A percentile compares a stretch with the other conserved stretches of the same genome.
Evolutionary conservation across 2,329 filamentous ascomycete genomes (phyloP).

Genomic region (Fusarium sp.): DNA sequence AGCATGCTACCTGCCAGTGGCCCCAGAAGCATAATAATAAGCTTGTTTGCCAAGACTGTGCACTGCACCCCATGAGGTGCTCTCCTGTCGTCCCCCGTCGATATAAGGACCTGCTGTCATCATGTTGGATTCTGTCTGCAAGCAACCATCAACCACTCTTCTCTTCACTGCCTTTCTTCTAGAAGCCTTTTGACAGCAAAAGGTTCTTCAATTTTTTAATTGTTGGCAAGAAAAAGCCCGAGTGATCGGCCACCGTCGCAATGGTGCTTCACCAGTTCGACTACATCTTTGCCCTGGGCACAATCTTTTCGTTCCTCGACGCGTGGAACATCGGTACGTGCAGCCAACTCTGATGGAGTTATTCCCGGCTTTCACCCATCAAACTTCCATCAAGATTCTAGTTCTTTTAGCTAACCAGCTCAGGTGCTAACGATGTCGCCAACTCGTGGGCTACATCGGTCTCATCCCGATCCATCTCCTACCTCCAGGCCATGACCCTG

Average conservation of each 20-base stretch:
- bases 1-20: constrained; percentile 9
- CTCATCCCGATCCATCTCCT: constrained; percentile 73
- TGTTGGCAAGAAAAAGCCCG: not conserved
- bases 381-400: too few species aligned
- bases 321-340: constrained; percentile 71
- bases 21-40: constrained; percentile 43
- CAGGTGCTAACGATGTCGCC: constrained; percentile 71
- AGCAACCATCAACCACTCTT: constrained; percentile 15
- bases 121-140: constrained; percentile 2
- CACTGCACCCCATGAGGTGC: constrained; percentile 21
- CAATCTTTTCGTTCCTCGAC: constrained; percentile 73
- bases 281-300: constrained; percentile 73
- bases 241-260: constrained; percentile 13
- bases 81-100: constrained; percentile 1
- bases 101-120: constrained; percentile 36
- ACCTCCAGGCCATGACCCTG: constrained; percentile 69
- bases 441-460: constrained; percentile 83
- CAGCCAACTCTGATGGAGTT: not conserved
- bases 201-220: not conserved
- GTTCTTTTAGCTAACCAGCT: too few species aligned
- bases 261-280: constrained; percentile 62
- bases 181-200: constrained; percentile 11
- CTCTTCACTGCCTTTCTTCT: constrained; percentile 13
- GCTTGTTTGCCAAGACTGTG: constrained; percentile 42
- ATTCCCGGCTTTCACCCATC: not conserved